Conservation (phyloP, 805 yeast genomes). For the Cyberlindnera sargentensis region DNA sequence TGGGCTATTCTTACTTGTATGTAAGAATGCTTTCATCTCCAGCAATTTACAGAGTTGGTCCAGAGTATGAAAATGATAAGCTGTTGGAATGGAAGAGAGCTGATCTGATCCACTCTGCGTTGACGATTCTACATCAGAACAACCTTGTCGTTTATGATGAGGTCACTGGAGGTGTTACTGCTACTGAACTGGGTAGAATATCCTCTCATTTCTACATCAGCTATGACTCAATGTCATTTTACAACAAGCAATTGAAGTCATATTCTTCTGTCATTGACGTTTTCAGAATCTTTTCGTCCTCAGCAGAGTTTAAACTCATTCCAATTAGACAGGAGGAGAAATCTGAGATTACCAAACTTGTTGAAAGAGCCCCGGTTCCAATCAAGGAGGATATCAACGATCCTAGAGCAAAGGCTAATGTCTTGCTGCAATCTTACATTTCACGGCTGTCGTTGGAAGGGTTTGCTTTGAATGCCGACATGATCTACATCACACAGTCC, state of each 20-base stretch:
- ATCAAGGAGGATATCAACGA: conserved; percentile 65
- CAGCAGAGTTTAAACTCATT: conserved; percentile 80
- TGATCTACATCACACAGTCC: conserved; percentile 88
- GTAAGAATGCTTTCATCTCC: conserved; percentile 76
- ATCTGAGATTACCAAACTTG: conserved; percentile 58
- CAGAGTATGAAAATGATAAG: conserved; percentile 48
- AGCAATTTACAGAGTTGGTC: conserved; percentile 65
- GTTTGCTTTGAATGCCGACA: conserved; percentile 86
- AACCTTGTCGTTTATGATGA: conserved; percentile 56
- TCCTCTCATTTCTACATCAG: conserved; percentile 84
- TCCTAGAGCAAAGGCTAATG: conserved; percentile 70
- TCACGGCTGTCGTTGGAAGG: conserved; percentile 74
- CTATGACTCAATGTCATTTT: conserved; percentile 63
- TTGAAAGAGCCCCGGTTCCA: conserved; percentile 81
- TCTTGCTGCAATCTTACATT: conserved; percentile 81
- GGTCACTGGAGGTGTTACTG: conserved; percentile 36
- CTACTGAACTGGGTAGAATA: conserved; percentile 73
- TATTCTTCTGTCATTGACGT: conserved; percentile 66
- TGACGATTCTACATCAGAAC: conserved; percentile 47
- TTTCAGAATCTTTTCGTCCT: conserved; percentile 65
- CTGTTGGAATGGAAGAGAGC: conserved; percentile 45
- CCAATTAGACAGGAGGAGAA: conserved; percentile 86
- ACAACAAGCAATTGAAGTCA: conserved; percentile 55
- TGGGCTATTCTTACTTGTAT: conserved; percentile 69
- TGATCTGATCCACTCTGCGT: conserved; percentile 73